These are phyloP conservation scores for Chlamydomonas incerta DNA, from an alignment of 139 green algal species.

Conservation along the genomic window DNA sequence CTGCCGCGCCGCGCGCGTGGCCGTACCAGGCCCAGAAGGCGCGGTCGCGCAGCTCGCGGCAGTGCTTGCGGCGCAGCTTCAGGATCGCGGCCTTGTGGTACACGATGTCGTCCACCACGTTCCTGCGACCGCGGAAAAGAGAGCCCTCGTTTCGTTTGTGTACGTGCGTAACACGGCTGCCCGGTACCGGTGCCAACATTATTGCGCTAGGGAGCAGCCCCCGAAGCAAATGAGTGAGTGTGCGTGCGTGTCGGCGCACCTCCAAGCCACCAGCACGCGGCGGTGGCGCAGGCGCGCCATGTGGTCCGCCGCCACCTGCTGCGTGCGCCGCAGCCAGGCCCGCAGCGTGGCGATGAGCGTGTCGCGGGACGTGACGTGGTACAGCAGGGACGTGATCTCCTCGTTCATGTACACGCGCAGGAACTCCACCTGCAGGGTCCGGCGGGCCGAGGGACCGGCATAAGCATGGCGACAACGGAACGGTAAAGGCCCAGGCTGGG, in stretches of 20 bases:
- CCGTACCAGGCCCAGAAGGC: conserved; percentile 7
- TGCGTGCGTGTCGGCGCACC: too few relatives aligned
- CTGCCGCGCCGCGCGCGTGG: not conserved
- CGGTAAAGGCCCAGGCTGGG: too few relatives aligned
- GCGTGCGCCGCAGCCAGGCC: conserved; percentile 16
- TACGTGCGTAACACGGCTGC: too few relatives aligned
- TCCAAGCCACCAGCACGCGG: conserved; percentile 1
- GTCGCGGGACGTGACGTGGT: conserved; percentile 11
- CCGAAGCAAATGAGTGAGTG: too few relatives aligned
- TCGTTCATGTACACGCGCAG: conserved; percentile 67
- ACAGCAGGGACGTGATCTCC: conserved; percentile 51
- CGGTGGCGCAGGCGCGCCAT: conserved; percentile 25
- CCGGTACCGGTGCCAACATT: not conserved
- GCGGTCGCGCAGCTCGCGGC: not conserved
- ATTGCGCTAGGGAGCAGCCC: too few relatives aligned
- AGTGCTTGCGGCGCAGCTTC: not conserved
- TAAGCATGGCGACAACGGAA: too few relatives aligned
- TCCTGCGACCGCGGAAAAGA: not conserved
- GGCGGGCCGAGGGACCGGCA: too few relatives aligned
- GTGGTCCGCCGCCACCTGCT: conserved; percentile 23
- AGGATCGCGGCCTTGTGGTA: conserved; percentile 11
- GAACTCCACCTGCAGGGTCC: conserved; percentile 57
- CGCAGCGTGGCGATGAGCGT: not conserved
- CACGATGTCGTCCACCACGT: conserved; percentile 1
- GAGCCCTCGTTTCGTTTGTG: too few relatives aligned